These are phyloP conservation scores for Miscanthus sacchariflorus DNA, from an alignment of 202 grass and related monocot genomes.

Conservation along the genomic window DNA sequence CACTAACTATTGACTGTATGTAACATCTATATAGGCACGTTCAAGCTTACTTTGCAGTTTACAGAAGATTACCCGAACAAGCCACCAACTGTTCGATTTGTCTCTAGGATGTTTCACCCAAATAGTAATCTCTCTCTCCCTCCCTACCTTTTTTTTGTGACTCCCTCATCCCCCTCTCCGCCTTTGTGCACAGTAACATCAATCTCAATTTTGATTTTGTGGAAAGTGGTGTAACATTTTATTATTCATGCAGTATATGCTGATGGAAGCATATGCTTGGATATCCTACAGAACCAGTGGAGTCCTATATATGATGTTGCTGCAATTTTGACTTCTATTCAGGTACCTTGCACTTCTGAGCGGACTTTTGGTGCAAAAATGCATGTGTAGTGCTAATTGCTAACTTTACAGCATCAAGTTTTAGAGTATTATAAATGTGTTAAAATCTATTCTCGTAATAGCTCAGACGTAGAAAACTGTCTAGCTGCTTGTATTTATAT, in stretches of 20 bases:
- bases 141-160: background rate
- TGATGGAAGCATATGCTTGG: conserved; percentile 82
- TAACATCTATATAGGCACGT: conserved; percentile 59
- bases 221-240: conserved; percentile 33
- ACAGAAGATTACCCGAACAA: conserved; percentile 82
- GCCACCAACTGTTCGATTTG: conserved; percentile 69
- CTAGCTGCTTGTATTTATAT: conserved; percentile 3
- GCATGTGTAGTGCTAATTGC: background rate
- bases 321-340: conserved; percentile 81
- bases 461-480: background rate
- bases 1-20: conserved; percentile 28
- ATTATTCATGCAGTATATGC: conserved; percentile 66
- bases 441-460: background rate
- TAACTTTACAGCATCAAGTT: background rate
- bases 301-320: conserved; percentile 82
- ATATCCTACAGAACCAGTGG: conserved; percentile 85
- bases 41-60: conserved; percentile 73
- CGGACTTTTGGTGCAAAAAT: background rate
- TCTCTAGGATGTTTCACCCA: conserved; percentile 78
- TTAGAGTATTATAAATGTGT: background rate
- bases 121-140: conserved; percentile 60
- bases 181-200: background rate
- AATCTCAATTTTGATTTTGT: conserved; percentile 7
- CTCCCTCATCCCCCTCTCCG: background rate
- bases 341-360: conserved; percentile 44